phyloP scores from a whole-genome alignment of 2,329 filamentous ascomycete species.

The Apiospora arundinis region DNA sequence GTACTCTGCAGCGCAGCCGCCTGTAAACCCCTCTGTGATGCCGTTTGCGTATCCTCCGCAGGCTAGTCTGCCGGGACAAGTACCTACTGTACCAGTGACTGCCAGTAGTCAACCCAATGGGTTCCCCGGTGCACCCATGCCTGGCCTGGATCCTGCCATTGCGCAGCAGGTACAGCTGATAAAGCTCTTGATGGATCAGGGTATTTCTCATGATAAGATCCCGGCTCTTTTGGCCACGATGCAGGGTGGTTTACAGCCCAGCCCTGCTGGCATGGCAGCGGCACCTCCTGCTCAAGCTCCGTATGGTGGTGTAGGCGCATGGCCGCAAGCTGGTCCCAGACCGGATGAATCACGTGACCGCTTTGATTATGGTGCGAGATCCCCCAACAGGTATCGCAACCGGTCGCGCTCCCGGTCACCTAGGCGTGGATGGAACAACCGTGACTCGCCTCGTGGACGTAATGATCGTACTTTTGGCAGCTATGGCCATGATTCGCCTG shows the following conservation, averaged over 20 bases:
- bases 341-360: slow-evolving; percentile 61
- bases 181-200: slow-evolving; percentile 76
- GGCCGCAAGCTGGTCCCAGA: slow-evolving; percentile 43
- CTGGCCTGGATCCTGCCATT: slow-evolving; percentile 59
- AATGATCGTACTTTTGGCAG: slow-evolving; percentile 75
- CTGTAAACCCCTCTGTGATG: slow-evolving; percentile 62
- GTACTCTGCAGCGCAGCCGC: slow-evolving; percentile 55
- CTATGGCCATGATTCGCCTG: slow-evolving; percentile 74
- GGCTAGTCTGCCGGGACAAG: slow-evolving; percentile 42
- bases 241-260: slow-evolving; percentile 44
- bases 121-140: slow-evolving; percentile 43
- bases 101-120: slow-evolving; percentile 46
- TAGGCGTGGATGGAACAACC: slow-evolving; percentile 69
- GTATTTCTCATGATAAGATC: slow-evolving; percentile 80
- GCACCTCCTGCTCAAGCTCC: slow-evolving; percentile 52
- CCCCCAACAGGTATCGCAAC: slow-evolving; percentile 64
- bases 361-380: slow-evolving; percentile 63
- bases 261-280: slow-evolving; percentile 41
- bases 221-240: slow-evolving; percentile 62
- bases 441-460: slow-evolving; percentile 67
- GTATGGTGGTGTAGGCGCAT: slow-evolving; percentile 41
- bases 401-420: slow-evolving; percentile 81
- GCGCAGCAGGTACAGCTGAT: slow-evolving; percentile 77
- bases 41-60: slow-evolving; percentile 55
- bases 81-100: slow-evolving; percentile 39